phyloP scores from a whole-genome alignment of 768 basidiomycete genomes.

The Boletus reticuloceps region DNA sequence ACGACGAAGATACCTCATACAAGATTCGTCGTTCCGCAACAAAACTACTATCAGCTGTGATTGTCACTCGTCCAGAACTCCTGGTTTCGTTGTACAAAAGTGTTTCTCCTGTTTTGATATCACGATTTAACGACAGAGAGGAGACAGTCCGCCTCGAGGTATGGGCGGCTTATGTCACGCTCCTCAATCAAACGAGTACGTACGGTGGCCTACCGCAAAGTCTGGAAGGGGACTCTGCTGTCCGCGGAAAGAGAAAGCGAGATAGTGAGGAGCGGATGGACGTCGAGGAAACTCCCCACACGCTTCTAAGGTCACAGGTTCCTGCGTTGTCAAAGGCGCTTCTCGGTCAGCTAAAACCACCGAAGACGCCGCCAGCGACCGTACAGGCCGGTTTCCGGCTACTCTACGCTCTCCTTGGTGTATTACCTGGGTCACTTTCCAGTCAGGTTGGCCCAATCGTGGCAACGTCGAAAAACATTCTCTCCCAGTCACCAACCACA shows the following conservation, averaged over 20 bases:
- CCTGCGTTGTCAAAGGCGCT: slow-evolving; percentile 77
- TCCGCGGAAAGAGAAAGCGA: slow-evolving; percentile 70
- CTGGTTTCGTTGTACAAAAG: slow-evolving; percentile 75
- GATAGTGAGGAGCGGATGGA: slow-evolving; percentile 73
- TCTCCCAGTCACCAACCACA: slow-evolving; percentile 67
- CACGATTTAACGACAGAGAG: slow-evolving; percentile 92
- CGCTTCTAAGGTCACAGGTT: slow-evolving; percentile 71
- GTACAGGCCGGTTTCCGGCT: slow-evolving; percentile 86
- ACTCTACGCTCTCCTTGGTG: slow-evolving; percentile 69
- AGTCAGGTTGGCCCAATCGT: slow-evolving; percentile 63
- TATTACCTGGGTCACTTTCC: slow-evolving; percentile 82
- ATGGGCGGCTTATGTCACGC: slow-evolving; percentile 78
- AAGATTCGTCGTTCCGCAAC: slow-evolving; percentile 94
- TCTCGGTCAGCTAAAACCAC: slow-evolving; percentile 78
- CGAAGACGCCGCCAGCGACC: slow-evolving; percentile 73
- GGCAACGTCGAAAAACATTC: slow-evolving; percentile 58
- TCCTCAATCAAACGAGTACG: slow-evolving; percentile 81
- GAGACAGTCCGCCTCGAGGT: slow-evolving; percentile 92
- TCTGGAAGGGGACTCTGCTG: slow-evolving; percentile 46
- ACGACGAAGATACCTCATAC: slow-evolving; percentile 98
- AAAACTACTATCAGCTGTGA: slow-evolving; percentile 80
- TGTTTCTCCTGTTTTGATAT: slow-evolving; percentile 85
- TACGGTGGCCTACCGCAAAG: slow-evolving; percentile 65
- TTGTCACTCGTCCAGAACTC: slow-evolving; percentile 88
- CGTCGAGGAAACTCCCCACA: slow-evolving; percentile 70